Base-by-base conservation (phyloP, 2,329 filamentous ascomycete species). In the Alternaria arbusti region DNA sequence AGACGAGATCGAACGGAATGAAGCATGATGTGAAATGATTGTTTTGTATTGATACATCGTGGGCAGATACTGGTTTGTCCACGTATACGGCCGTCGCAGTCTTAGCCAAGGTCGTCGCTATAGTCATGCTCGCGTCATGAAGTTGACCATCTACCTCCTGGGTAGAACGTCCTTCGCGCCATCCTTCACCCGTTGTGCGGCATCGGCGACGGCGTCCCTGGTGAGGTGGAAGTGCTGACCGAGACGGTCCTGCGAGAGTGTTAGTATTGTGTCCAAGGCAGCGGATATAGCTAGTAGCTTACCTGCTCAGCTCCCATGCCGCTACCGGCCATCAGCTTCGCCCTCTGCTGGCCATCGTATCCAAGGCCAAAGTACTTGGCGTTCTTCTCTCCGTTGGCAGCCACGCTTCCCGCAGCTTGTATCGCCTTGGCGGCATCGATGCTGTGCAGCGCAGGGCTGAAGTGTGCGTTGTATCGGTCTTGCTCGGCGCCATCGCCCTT, bases 241-340 rank as follows among this genome's bases (percentile, higher is more conserved):
- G 17, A 74, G 74, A 20, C 72, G 72, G 28, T 79, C 75, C 76
- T 79, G 45, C 17, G 15, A 49, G 1, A 47, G 45, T 40, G n/a
- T 72, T 46, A 71, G 62, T 5, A 30, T 46, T 9, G 13, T 47
- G 13, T 20, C 9, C 36, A 30, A 3, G n/a, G 17, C 15, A 17
- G 12, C 13, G 11, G 5, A 11, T 3, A 36, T 6, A 3, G 4
- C 36, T 26, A n/a, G 22, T 50, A 23, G 57, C 69, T 49, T 72
- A 79, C 77, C 71, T 79, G 77, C 58, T 79, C 77, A 32, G 76
- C 76, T 8, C 76, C 77, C 13, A 60, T 63, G n/a, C 76, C 75
- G 50, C 73, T 70, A 40, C 64, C 64, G 32, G 77, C 76, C 63
- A 78, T 54, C 30, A 70, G 46, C 63, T 71, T 73, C 25, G 75